phyloP scores from a whole-genome alignment of 495 filamentous ascomycete genomes.

The Terfezia boudieri region DNA sequence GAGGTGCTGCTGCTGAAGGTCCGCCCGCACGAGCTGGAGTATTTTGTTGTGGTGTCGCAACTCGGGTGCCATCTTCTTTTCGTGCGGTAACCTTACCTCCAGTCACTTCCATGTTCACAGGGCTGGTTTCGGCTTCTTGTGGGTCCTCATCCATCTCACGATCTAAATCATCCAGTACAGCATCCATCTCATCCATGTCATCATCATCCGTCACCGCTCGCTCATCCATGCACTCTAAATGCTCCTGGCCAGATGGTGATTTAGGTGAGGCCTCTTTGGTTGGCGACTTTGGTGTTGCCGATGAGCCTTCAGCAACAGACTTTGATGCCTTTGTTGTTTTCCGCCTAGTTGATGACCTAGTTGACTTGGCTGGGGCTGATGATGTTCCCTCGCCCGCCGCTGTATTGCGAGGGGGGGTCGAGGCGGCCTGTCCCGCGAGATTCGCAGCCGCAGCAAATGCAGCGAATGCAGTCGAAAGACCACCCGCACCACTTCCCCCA shows the following conservation, averaged over 20 bases:
- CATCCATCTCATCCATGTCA: slow-evolving; percentile 51
- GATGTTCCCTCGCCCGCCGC: slow-evolving; percentile 18
- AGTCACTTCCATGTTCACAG: slow-evolving; percentile 74
- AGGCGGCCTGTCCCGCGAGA: slow-evolving; percentile 23
- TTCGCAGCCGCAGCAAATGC: slow-evolving; percentile 59
- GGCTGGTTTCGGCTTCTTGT: slow-evolving; percentile 44
- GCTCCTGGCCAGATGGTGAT: slow-evolving; percentile 29
- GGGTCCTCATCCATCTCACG: slow-evolving; percentile 61
- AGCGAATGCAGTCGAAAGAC: slow-evolving; percentile 41
- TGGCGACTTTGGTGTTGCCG: slow-evolving; percentile 12
- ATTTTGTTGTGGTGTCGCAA: slow-evolving; percentile 58
- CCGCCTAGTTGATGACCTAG: slow-evolving; percentile 11
- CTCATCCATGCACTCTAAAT: slow-evolving; percentile 86
- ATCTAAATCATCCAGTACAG: slow-evolving; percentile 76
- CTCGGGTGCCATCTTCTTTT: slow-evolving; percentile 80
- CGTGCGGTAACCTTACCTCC: slow-evolving; percentile 87
- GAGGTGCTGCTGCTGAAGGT: slow-evolving; percentile 20
- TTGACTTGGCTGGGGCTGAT: slow-evolving; percentile 14
- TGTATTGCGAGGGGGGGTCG: slow-evolving; percentile 18
- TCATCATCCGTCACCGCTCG: slow-evolving; percentile 60
- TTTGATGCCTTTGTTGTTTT: slow-evolving; percentile 10
- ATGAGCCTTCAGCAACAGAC: slow-evolving; percentile 10
- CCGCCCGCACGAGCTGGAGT: slow-evolving; percentile 17
- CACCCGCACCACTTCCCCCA: slow-evolving; percentile 31
- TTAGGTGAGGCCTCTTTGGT: slow-evolving; percentile 23